phyloP scores from a whole-genome alignment of 768 basidiomycete genomes.

The Exidia glandulosa region DNA sequence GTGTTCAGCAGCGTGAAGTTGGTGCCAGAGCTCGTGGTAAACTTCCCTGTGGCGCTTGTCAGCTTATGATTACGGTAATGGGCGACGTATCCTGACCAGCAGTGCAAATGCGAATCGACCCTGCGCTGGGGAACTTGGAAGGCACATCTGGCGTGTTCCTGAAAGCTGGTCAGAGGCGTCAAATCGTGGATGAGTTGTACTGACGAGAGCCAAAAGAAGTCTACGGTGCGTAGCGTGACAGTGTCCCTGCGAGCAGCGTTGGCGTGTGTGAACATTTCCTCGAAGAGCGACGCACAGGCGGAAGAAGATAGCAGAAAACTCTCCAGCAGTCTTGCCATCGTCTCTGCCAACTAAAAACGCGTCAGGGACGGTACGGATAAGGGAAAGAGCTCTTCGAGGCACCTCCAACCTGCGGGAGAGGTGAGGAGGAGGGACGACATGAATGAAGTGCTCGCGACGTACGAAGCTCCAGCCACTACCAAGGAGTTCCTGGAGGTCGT shows the following conservation, averaged over 20 bases:
- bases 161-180: background rate
- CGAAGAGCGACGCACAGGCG: conserved; percentile 25
- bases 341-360: conserved; percentile 48
- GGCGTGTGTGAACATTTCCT: conserved; percentile 1
- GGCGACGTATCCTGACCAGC: conserved; percentile 8
- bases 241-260: background rate
- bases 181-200: conserved; percentile 7
- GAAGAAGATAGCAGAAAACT: conserved; percentile 55
- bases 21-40: background rate
- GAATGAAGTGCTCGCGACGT: conserved; percentile 6
- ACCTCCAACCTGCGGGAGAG: conserved; percentile 16
- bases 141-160: background rate
- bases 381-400: background rate
- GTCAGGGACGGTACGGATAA: no score
- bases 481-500: conserved; percentile 42
- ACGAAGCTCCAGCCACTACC: conserved; percentile 47
- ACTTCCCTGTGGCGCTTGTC: background rate
- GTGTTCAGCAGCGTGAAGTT: conserved; percentile 29
- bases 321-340: conserved; percentile 43
- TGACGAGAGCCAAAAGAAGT: conserved; percentile 49
- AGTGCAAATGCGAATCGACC: conserved; percentile 39
- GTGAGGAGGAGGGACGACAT: background rate
- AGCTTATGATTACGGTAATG: background rate
- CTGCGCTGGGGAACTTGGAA: conserved; percentile 40
- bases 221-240: conserved; percentile 28